Percentiles rank a stretch among this genome's conserved stretches.
Evolutionary conservation across 2,329 filamentous ascomycete species (phyloP).

Genomic region (Fusarium mundagurra): DNA sequence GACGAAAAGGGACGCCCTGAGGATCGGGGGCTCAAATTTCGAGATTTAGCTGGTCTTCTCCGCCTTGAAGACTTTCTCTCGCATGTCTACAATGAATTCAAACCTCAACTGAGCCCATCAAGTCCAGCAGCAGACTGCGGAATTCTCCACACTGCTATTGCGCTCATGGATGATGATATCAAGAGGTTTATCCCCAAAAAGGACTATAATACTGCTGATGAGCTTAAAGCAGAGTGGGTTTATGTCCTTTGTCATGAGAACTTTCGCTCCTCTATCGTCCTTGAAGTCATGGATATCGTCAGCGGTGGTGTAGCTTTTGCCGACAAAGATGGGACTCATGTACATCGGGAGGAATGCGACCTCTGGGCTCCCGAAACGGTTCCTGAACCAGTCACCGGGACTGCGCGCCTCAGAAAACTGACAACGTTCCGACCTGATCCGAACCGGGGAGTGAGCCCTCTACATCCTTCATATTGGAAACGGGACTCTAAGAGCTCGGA

Average conservation of each 20-base stretch:
- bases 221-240: slow-evolving; percentile 16
- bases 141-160: background rate
- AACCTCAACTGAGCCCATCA: background rate
- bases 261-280: background rate
- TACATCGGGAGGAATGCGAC: slow-evolving; percentile 21
- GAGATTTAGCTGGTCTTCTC: slow-evolving; percentile 26
- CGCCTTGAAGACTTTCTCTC: slow-evolving; percentile 28
- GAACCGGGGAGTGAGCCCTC: background rate
- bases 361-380: background rate
- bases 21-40: background rate
- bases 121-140: background rate
- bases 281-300: slow-evolving; percentile 9
- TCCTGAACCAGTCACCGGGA: background rate
- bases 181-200: background rate
- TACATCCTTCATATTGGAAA: background rate
- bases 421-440: background rate
- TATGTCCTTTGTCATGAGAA: background rate
- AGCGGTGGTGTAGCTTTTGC: background rate
- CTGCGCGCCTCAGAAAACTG: background rate
- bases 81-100: slow-evolving; percentile 3
- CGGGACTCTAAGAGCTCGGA: background rate
- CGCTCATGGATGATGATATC: slow-evolving; percentile 18
- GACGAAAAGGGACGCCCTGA: background rate
- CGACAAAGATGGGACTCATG: background rate
- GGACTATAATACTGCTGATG: background rate